A percentile compares a stretch with the other conserved stretches of the same genome.
Conservation (phyloP, 331 rosid genomes). For the Malus hybrid region DNA sequence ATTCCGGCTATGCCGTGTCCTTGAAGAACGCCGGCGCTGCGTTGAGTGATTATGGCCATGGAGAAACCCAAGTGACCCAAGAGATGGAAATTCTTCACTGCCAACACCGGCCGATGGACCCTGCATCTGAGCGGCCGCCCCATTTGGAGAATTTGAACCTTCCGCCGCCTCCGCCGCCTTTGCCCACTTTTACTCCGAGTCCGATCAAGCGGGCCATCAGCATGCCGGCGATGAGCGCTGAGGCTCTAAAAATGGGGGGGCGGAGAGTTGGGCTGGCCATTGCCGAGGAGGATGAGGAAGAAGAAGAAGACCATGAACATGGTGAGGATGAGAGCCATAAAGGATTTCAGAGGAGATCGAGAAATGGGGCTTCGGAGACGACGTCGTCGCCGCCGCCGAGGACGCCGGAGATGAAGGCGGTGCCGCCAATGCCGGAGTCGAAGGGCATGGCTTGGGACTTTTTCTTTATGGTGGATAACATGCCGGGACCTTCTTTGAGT, state of each 20-base stretch:
- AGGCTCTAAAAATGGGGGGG: conserved; percentile 12
- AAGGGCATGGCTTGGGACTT: conserved; percentile 76
- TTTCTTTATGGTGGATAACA: conserved; percentile 53
- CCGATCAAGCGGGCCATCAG: conserved; percentile 48
- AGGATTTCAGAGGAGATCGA: conserved; percentile 9
- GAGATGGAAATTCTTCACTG: conserved; percentile 12
- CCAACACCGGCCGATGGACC: conserved; percentile 14
- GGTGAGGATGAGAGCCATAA: conserved; percentile 1
- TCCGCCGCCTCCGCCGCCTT: conserved; percentile 67
- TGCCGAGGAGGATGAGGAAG: conserved; percentile 46
- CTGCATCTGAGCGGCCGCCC: conserved; percentile 38
- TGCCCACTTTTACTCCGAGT: conserved; percentile 54
- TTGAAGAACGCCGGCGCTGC: conserved; percentile 84
- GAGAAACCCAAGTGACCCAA: conserved; percentile 41
- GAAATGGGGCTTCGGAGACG: conserved; percentile 16
- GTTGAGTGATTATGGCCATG: conserved; percentile 65
- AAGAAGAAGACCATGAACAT: conserved; percentile 9
- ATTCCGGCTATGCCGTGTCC: conserved; percentile 58
- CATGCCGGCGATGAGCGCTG: conserved; percentile 43
- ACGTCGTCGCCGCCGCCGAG: conserved; percentile 17
- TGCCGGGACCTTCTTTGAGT: conserved; percentile 46
- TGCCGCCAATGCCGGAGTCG: conserved; percentile 57
- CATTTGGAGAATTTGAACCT: conserved; percentile 31
- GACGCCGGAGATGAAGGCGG: conserved; percentile 38
- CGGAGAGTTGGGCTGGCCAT: conserved; percentile 22